A percentile compares a stretch with the other conserved stretches of the same genome.
Conservation (phyloP, 495 filamentous ascomycete genomes). For the Xylaria scruposa region DNA sequence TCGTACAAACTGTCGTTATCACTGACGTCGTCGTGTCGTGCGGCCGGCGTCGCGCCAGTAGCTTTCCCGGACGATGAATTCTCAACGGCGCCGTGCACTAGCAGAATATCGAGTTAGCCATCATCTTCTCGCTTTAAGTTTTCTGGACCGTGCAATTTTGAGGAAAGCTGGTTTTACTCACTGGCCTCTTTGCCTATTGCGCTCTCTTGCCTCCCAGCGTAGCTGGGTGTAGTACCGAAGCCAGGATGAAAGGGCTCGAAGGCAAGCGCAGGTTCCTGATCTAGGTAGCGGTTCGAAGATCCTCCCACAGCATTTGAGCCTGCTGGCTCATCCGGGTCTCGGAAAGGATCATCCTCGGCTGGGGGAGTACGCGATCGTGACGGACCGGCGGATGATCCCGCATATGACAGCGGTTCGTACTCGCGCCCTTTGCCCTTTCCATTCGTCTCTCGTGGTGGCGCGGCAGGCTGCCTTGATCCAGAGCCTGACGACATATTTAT, state of each 20-base stretch:
- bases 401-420: conserved; percentile 30
- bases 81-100: conserved; percentile 28
- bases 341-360: conserved; percentile 55
- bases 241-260: conserved; percentile 63
- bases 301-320: conserved; percentile 33
- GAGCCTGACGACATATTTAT: conserved; percentile 15
- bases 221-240: conserved; percentile 48
- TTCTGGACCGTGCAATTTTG: too few relatives aligned
- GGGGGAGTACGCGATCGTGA: conserved; percentile 45
- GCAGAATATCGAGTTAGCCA: conserved; percentile 5
- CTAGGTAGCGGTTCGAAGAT: conserved; percentile 31
- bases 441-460: conserved; percentile 40
- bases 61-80: conserved; percentile 15
- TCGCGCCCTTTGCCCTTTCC: conserved; percentile 52
- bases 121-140: background rate
- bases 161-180: too few relatives aligned
- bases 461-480: conserved; percentile 20
- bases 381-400: conserved; percentile 42
- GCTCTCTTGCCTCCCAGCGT: conserved; percentile 45
- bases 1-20: conserved; percentile 31
- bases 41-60: background rate
- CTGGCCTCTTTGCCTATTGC: conserved; percentile 44
- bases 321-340: conserved; percentile 47
- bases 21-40: conserved; percentile 5
- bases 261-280: conserved; percentile 40